Evolutionary conservation across 208 protist genomes (phyloP), one percentile per base, ranked within the genome.

Genomic region (Kentomonas sorsogonicus): DNA sequence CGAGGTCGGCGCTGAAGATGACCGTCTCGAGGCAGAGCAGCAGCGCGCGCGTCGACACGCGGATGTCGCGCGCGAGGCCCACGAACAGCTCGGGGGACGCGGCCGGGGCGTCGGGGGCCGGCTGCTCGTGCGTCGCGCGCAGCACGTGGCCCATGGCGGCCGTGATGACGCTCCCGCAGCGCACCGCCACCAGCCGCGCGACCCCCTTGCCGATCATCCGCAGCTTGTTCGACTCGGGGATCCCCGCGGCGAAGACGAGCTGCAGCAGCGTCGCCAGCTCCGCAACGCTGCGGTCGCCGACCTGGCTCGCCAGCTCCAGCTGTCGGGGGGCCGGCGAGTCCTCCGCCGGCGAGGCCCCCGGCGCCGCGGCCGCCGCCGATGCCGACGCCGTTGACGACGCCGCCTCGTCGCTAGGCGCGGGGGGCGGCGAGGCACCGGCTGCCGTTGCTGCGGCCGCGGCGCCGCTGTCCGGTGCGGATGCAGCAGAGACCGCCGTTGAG

Each of bases 81-180:
- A 77, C 70, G 56, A 86, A 87, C 23, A 65, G 15, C 9, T 46
- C 34, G 3, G 38, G 41, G 20, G 46, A 46, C 23, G 53, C 48
- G 1, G 45, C 15, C 20, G 9, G 39, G 10, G 27, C 47, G 26
- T 10, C 31, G 2, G 36, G 15, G 1, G 31, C n/a, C 40, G 20
- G 47, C 39, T 34, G 18, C 23, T 30, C 45, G 60, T 90, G 87
- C 33, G 74, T 73, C 23, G 80, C 75, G 25, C 68, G 66, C 39
- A 74, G 47, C 11, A 89, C 77, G 64, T 90, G 74, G 58, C 85
- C 74, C 40, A 90, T 71, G 7, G 75, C 71, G 13, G 74, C 73
- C 22, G 68, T 66, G 39, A 90, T 71, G 26, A 77, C 82, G 20
- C 82, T 89, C 61, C 72, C 74, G 69, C 82, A 93, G 31, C 86